Evolutionary conservation across 257 asterid species (phyloP).

Genomic region (Solanum medicagineum): DNA sequence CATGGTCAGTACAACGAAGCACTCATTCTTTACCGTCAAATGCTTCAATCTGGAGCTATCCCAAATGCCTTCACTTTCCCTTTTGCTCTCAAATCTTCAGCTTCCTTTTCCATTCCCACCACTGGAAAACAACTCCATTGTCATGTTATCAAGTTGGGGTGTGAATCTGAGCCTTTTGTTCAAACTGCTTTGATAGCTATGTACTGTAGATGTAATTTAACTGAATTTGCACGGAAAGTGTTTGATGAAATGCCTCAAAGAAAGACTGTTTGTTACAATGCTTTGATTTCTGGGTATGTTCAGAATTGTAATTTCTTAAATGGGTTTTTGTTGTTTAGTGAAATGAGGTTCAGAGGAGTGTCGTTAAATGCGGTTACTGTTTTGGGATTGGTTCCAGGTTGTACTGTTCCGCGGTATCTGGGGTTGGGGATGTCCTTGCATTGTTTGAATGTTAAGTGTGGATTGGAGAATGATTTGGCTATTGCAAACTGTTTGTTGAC

Average conservation of each 20-base stretch:
- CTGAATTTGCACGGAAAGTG: slow-evolving; percentile 35
- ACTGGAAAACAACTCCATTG: slow-evolving; percentile 57
- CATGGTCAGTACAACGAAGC: slow-evolving; percentile 46
- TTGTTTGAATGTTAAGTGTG: slow-evolving; percentile 36
- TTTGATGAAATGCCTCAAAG: slow-evolving; percentile 61
- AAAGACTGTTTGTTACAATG: slow-evolving; percentile 63
- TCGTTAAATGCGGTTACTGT: slow-evolving; percentile 36
- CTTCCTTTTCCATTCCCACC: slow-evolving; percentile 36
- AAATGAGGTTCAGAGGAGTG: slow-evolving; percentile 44
- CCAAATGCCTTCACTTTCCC: slow-evolving; percentile 90
- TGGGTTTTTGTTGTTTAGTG: slow-evolving; percentile 32
- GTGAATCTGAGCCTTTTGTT: slow-evolving; percentile 67
- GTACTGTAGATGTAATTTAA: slow-evolving; percentile 32
- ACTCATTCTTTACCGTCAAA: slow-evolving; percentile 45
- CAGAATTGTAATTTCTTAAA: slow-evolving; percentile 15
- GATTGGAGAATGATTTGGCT: slow-evolving; percentile 33
- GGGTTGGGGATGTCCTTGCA: slow-evolving; percentile 52
- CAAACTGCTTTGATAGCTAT: slow-evolving; percentile 54
- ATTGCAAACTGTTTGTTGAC: slow-evolving; percentile 69
- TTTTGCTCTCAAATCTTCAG: slow-evolving; percentile 64
- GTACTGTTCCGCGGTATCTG: slow-evolving; percentile 28
- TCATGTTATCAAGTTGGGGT: slow-evolving; percentile 63
- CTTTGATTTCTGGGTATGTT: slow-evolving; percentile 68
- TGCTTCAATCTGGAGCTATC: slow-evolving; percentile 54
- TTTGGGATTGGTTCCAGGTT: slow-evolving; percentile 74